Evolutionary conservation across 1,284 basidiomycete genomes (phyloP).

Genomic region (Sanghuangporus baumii): DNA sequence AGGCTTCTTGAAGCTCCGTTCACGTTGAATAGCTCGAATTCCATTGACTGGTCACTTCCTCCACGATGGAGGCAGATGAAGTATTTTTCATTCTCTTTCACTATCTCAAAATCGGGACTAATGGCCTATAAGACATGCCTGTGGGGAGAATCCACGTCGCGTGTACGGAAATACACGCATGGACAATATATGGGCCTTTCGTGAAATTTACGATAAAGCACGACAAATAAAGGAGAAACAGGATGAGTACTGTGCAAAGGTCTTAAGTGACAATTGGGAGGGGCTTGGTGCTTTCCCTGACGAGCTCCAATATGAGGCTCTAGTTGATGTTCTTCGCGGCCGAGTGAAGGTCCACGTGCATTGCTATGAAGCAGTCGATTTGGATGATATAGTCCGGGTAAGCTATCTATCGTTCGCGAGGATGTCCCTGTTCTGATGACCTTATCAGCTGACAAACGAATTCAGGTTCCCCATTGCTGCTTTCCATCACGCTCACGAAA

Average conservation of each 20-base stretch:
- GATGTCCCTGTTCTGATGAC: conserved; percentile 8
- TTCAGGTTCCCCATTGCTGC: conserved; percentile 72
- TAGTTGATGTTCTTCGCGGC: conserved; percentile 83
- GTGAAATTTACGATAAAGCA: conserved; percentile 63
- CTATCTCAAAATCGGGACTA: not conserved
- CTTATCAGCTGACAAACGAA: conserved; percentile 64
- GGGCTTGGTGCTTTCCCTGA: conserved; percentile 66
- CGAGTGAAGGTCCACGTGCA: conserved; percentile 77
- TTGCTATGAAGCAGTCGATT: conserved; percentile 76
- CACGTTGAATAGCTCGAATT: conserved; percentile 33
- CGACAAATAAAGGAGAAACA: conserved; percentile 69
- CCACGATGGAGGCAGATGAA: conserved; percentile 58
- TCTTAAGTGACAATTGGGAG: conserved; percentile 53
- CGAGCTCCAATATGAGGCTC: conserved; percentile 75
- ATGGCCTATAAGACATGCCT: conserved; percentile 30
- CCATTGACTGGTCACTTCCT: conserved; percentile 24
- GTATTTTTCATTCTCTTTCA: conserved; percentile 29
- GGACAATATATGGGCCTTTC: conserved; percentile 41
- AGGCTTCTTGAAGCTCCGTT: conserved; percentile 63
- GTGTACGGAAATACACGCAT: conserved; percentile 36
- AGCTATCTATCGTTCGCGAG: conserved; percentile 22
- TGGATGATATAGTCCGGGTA: conserved; percentile 69
- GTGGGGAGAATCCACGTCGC: conserved; percentile 34
- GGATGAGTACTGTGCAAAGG: conserved; percentile 64
- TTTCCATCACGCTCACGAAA: conserved; percentile 80